A percentile compares a stretch with the other conserved stretches of the same genome.
These are phyloP conservation scores for Chlamydomonas applanata DNA, from an alignment of 139 green algal genomes.

Conservation along the genomic window DNA sequence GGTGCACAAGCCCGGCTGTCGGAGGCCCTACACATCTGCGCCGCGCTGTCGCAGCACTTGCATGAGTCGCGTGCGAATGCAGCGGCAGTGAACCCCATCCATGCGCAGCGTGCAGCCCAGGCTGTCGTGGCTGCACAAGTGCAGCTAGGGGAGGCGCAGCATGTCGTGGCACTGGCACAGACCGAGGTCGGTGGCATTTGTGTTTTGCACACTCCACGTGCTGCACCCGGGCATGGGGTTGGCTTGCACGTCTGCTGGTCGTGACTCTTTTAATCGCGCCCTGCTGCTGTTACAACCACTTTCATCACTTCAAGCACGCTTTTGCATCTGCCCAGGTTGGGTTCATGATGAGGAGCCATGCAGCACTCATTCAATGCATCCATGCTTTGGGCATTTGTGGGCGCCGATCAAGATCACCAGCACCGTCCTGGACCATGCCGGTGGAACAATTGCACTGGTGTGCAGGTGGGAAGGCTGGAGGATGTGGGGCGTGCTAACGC, in stretches of 20 bases:
- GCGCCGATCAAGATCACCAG: no score
- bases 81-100: neutral
- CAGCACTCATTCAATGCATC: no score
- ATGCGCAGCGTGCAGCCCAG: neutral
- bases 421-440: no score
- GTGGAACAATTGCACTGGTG: no score
- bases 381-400: no score
- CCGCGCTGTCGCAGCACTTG: constrained; percentile 1
- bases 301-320: no score
- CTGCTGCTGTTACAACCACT: neutral
- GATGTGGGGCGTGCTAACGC: neutral
- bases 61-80: neutral
- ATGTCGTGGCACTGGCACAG: neutral
- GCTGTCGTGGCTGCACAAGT: neutral
- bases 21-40: constrained; percentile 2
- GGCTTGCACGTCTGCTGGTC: neutral
- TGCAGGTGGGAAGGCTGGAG: neutral
- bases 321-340: no score
- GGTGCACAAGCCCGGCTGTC: constrained; percentile 3
- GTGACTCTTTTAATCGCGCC: neutral
- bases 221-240: neutral
- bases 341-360: no score
- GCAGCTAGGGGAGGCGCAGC: constrained; percentile 7
- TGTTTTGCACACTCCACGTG: neutral
- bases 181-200: neutral